Base-by-base conservation (phyloP, 1,284 basidiomycete genomes). In the Cutaneotrichosporon sp. region DNA sequence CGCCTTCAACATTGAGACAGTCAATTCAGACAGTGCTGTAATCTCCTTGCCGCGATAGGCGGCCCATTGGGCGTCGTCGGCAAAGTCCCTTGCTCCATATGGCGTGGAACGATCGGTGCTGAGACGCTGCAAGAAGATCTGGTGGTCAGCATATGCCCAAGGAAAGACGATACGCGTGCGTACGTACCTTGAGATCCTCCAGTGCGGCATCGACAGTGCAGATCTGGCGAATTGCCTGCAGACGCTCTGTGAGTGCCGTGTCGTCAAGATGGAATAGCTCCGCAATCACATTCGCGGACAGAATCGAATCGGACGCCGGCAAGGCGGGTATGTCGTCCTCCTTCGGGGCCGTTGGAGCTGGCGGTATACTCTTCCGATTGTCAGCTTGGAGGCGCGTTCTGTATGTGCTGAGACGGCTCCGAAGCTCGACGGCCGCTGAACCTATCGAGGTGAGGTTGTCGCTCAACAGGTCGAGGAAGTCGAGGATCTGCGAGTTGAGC, bases 101-200 rank as follows among this genome's bases (percentile, higher is more conserved):
- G 95, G 93, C 75, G 95, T 93, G 0, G 89, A 81, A 22, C 85
- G 83, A 45, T 91, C 89, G 8, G 90, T 88, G 63, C 89, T 91
- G 75, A 98, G 90, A 66, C 94, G 92, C 80, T 93, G 95, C 58
- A 97, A 83, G 74, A 91, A 94, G 33, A 89, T 91, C 89, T 95
- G 38, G 29, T 3, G 5, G 34, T 53, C n/a, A 59, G 55, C 10
- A n/a, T n/a, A n/a, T n/a, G n/a, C n/a, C n/a, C n/a, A n/a, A n/a
- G n/a, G n/a, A n/a, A n/a, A n/a, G n/a, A n/a, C n/a, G n/a, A n/a
- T n/a, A n/a, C 76, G 55, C 13, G 24, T 46, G 45, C 45, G 45
- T 46, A 24, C 11, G 20, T 13, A 88, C 89, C 84, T 93, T 95
- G 53, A 95, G 82, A 75, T 95, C 92, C 54, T 84, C 84, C 64